Evolutionary conservation across 2,329 filamentous ascomycete genomes (phyloP).

Genomic region (Talaromyces sp.): DNA sequence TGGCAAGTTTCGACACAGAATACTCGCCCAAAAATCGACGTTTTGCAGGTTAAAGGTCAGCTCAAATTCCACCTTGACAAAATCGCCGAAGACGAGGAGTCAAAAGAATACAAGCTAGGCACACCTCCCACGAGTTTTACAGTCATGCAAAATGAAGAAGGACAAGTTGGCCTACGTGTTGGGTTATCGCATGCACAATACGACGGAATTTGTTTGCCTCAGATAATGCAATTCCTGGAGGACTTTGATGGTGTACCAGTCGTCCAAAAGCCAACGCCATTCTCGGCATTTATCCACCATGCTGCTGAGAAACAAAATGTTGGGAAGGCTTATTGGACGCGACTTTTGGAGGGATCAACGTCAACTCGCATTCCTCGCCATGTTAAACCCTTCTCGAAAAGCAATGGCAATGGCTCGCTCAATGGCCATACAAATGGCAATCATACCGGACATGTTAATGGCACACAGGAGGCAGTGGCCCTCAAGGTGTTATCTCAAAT

Average conservation of each 20-base stretch:
- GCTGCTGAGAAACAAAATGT: background rate
- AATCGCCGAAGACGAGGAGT: background rate
- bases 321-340: background rate
- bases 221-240: background rate
- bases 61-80: background rate
- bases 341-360: background rate
- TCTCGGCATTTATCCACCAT: background rate
- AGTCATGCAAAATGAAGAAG: background rate
- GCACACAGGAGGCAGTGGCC: background rate
- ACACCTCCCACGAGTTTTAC: background rate
- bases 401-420: background rate
- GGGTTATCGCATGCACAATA: constrained; percentile 1
- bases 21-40: background rate
- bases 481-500: background rate
- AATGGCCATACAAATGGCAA: background rate
- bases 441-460: background rate
- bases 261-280: background rate
- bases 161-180: background rate
- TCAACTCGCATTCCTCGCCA: background rate
- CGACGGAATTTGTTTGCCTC: background rate
- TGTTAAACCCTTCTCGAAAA: background rate
- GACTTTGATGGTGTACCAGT: background rate
- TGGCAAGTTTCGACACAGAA: background rate
- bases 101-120: background rate
- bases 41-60: background rate